A percentile compares a stretch with the other conserved stretches of the same genome.
Conservation (phyloP, 805 yeast genomes). For the Starmera amethionina region DNA sequence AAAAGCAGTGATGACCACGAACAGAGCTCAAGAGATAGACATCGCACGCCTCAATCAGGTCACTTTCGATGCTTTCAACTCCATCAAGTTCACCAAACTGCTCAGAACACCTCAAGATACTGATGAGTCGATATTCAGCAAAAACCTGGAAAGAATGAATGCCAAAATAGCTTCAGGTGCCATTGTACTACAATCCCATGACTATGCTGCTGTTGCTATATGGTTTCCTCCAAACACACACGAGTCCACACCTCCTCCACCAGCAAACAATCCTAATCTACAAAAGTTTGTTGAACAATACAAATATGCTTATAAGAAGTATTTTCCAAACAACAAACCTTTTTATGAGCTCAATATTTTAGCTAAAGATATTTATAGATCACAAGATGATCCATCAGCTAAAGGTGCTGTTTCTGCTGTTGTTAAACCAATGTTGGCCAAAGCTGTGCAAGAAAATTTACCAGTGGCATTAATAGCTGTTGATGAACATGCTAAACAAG, state of each 20-base stretch:
- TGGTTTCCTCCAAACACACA: background rate
- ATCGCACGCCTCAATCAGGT: too few species aligned
- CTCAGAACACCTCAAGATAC: too few species aligned
- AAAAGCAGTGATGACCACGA: too few species aligned
- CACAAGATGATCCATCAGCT: background rate
- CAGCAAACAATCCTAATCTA: background rate
- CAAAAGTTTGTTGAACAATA: background rate
- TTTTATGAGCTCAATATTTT: conserved; percentile 10
- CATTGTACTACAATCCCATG: background rate
- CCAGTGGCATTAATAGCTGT: conserved; percentile 13
- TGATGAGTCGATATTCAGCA: too few species aligned
- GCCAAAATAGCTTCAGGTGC: background rate
- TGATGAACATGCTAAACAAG: conserved; percentile 8
- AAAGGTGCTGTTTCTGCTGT: conserved; percentile 10
- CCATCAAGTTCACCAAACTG: too few species aligned
- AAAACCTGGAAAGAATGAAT: too few species aligned
- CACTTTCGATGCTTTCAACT: too few species aligned
- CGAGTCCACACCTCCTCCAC: too few species aligned
- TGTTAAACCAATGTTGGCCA: conserved; percentile 12
- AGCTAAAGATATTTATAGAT: conserved; percentile 6
- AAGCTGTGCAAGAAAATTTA: conserved; percentile 6
- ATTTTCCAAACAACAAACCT: conserved; percentile 2
- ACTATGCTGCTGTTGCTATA: background rate
- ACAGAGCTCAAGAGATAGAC: too few species aligned
- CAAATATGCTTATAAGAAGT: background rate